A percentile compares a stretch with the other conserved stretches of the same genome.
phyloP scores from a whole-genome alignment of 2,329 filamentous ascomycete species.

The Apiospora arundinis region DNA sequence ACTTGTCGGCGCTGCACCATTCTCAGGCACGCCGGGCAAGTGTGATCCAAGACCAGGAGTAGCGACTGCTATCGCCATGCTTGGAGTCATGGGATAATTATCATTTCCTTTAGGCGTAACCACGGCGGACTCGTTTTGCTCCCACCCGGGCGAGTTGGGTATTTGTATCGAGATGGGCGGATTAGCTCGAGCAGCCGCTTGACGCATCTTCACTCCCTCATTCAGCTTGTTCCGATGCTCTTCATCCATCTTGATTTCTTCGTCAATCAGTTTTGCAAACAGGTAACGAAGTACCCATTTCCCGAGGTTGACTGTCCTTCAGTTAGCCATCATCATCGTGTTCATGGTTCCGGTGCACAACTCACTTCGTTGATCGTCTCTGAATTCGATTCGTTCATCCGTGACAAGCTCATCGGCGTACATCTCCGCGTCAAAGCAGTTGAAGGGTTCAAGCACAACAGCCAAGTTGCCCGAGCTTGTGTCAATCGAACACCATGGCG shows the following conservation, averaged over 20 bases:
- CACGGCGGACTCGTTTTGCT: slow-evolving; percentile 51
- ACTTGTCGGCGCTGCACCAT: slow-evolving; percentile 48
- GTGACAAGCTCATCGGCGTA: slow-evolving; percentile 89
- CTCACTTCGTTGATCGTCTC: slow-evolving; percentile 92
- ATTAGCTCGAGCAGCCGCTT: slow-evolving; percentile 59
- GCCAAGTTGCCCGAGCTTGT: slow-evolving; percentile 91
- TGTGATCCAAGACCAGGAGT: slow-evolving; percentile 59
- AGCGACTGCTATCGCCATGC: slow-evolving; percentile 78
- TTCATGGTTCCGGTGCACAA: background rate
- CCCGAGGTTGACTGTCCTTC: slow-evolving; percentile 76
- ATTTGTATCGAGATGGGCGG: slow-evolving; percentile 65
- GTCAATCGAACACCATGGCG: slow-evolving; percentile 96
- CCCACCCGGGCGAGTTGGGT: slow-evolving; percentile 47
- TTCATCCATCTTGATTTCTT: slow-evolving; percentile 86
- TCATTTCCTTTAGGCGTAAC: slow-evolving; percentile 72
- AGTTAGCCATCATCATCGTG: background rate
- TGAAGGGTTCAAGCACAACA: slow-evolving; percentile 90
- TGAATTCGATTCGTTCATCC: slow-evolving; percentile 77
- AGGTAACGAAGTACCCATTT: slow-evolving; percentile 96
- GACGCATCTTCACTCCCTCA: slow-evolving; percentile 64
- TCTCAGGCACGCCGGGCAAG: slow-evolving; percentile 58
- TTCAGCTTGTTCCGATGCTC: slow-evolving; percentile 73
- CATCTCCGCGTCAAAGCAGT: slow-evolving; percentile 96
- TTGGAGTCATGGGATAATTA: slow-evolving; percentile 72
- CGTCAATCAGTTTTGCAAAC: slow-evolving; percentile 87